Base-by-base conservation (phyloP, 2,329 filamentous ascomycete species). In the Diaporthe helianthi region DNA sequence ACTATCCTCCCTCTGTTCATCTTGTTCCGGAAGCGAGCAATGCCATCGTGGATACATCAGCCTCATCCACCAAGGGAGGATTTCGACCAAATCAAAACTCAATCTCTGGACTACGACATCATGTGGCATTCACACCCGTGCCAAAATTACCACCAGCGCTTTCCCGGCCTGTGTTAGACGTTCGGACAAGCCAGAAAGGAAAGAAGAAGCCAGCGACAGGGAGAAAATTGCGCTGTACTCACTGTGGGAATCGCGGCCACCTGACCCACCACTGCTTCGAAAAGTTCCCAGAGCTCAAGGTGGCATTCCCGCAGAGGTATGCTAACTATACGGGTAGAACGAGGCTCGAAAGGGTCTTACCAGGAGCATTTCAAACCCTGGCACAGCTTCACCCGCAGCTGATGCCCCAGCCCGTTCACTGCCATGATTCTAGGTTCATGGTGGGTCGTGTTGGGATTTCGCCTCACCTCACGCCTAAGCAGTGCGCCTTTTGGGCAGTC, bases 241-340 rank as follows among this genome's bases (percentile, higher is more conserved):
- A 67, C 52, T 67, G 65, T 41, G 46, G 65, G 26, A 13, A 41
- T 2, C n/a, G 9, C 2, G 31, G 31, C 12, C 65, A 67, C 13
- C 19, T 17, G 52, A n/a, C n/a, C 29, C 31, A 41, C 13, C 22
- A 51, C 15, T 67, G 65, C 52, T 58, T 67, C 38, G 41, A 58
- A 8, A 51, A 29, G 7, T 67, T 58, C 10, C 65, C 65, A 19
- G 65, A 67, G 52, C 52, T 38, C 17, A 67, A 67, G 26, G 10
- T 29, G 41, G 65, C 29, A n/a, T 22, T 47, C 13, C 53, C 52
- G 10, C 26, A 31, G 22, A 41, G 36, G 36, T 67, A 67, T 24
- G 46, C 22, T 9, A 33, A 24, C 15, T 67, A 47, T 31, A 4
- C 10, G 15, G 65, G 29, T 24, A 31, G 41, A 8, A 4, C 4